Percentiles rank a stretch among this genome's conserved stretches.
phyloP scores from a whole-genome alignment of 345 rosid genomes.

The Noccaea bulbosa region DNA sequence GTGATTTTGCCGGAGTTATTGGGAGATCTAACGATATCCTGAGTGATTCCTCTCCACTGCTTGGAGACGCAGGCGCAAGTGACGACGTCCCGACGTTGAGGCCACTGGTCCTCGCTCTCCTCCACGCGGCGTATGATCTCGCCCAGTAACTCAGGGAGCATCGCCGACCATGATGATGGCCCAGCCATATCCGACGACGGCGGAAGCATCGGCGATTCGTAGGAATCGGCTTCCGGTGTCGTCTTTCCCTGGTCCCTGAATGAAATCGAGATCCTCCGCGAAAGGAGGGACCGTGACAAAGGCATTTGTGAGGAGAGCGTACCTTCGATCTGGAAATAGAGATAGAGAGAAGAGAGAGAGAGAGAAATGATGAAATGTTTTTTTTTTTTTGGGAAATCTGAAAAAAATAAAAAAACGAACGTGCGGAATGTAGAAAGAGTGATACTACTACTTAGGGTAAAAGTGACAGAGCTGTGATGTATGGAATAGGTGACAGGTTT shows the following conservation, averaged over 20 bases:
- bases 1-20: constrained; percentile 61
- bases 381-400: constrained; percentile 19
- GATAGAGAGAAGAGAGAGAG: constrained; percentile 14
- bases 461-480: constrained; percentile 34
- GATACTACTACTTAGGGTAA: constrained; percentile 12
- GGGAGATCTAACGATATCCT: constrained; percentile 61
- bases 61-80: constrained; percentile 82
- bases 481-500: constrained; percentile 12
- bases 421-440: constrained; percentile 27
- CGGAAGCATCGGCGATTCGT: constrained; percentile 33
- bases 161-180: constrained; percentile 58
- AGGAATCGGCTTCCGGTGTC: constrained; percentile 25
- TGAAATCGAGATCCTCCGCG: constrained; percentile 67
- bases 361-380: constrained; percentile 16
- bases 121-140: constrained; percentile 87
- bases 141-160: constrained; percentile 79
- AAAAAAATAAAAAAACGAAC: constrained; percentile 10
- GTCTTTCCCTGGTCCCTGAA: constrained; percentile 41
- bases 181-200: constrained; percentile 34
- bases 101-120: constrained; percentile 75
- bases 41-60: constrained; percentile 79
- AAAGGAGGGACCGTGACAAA: constrained; percentile 58
- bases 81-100: constrained; percentile 69
- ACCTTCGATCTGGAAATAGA: constrained; percentile 31
- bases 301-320: constrained; percentile 50